Evolutionary conservation across 805 yeast genomes (phyloP).

Genomic region (Lipomyces sp.): DNA sequence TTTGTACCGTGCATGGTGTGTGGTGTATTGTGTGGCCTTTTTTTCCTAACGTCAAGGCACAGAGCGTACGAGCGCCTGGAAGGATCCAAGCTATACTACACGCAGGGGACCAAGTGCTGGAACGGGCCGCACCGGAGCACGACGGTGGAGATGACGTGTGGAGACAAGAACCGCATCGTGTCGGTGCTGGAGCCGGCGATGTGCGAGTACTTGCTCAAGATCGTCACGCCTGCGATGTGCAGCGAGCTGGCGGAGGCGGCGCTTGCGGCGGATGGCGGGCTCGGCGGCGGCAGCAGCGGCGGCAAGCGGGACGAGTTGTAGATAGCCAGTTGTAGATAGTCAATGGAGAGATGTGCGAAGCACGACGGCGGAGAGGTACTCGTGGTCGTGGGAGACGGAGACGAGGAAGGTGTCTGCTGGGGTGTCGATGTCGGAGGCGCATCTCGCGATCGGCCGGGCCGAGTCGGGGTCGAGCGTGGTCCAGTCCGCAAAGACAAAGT

Average conservation of each 20-base stretch:
- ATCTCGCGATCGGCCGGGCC: neutral
- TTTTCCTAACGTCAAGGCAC: neutral
- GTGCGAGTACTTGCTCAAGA: conserved; percentile 65
- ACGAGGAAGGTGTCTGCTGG: conserved; percentile 11
- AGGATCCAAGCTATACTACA: conserved; percentile 43
- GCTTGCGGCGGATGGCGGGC: neutral
- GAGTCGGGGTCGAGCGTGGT: conserved; percentile 4
- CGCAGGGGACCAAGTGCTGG: conserved; percentile 82
- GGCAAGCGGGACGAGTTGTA: conserved; percentile 29
- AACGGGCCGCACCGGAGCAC: conserved; percentile 86
- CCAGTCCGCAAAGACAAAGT: conserved; percentile 26
- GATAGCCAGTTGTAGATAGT: neutral
- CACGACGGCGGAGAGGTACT: conserved; percentile 23
- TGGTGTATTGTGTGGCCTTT: too few relatives aligned
- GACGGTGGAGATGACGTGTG: conserved; percentile 62
- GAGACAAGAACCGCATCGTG: conserved; percentile 52
- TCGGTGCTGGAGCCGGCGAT: conserved; percentile 83
- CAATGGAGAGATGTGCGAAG: neutral
- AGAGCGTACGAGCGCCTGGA: conserved; percentile 32
- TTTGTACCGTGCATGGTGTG: too few relatives aligned
- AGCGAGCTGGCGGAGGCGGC: conserved; percentile 11
- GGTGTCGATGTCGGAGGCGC: neutral
- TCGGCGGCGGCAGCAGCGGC: too few relatives aligned
- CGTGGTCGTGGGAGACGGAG: conserved; percentile 26
- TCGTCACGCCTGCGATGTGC: conserved; percentile 37